Conservation (phyloP, 345 rosid species). For the Barbarea vulgaris region DNA sequence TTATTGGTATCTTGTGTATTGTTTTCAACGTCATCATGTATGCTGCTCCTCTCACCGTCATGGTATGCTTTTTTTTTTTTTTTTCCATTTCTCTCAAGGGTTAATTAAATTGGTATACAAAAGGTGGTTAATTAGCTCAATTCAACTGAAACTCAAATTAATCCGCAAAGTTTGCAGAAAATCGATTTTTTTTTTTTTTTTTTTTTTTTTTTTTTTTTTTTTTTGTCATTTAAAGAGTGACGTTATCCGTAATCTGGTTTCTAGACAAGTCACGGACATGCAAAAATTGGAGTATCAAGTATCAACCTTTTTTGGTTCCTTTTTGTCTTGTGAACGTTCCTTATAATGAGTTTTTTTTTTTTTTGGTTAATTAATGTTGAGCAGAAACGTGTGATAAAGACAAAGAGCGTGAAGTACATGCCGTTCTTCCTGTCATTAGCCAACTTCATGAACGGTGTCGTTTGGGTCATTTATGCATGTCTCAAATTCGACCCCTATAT, state of each 20-base stretch:
- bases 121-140: not conserved
- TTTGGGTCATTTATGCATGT: slow-evolving; percentile 62
- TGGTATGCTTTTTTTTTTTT: slow-evolving; percentile 44
- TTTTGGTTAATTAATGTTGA: slow-evolving; percentile 14
- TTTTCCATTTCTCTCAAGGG: not conserved
- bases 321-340: slow-evolving; percentile 32
- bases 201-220: too few relatives aligned
- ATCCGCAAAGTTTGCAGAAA: not conserved
- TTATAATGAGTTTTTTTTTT: not conserved
- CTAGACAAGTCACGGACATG: slow-evolving; percentile 2
- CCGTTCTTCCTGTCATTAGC: slow-evolving; percentile 64
- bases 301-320: not conserved
- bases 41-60: slow-evolving; percentile 67
- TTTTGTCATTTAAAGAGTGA: not conserved
- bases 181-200: not conserved
- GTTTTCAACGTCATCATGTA: slow-evolving; percentile 58
- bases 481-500: slow-evolving; percentile 64
- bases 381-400: slow-evolving; percentile 62
- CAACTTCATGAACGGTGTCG: slow-evolving; percentile 52
- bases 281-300: not conserved
- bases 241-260: not conserved
- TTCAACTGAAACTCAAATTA: too few relatives aligned
- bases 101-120: not conserved
- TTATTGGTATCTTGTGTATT: slow-evolving; percentile 51
- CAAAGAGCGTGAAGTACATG: slow-evolving; percentile 93